These are phyloP conservation scores for Pyrenophora tritici-repentis DNA, from an alignment of 2,329 filamentous ascomycete species.

Conservation along the genomic window DNA sequence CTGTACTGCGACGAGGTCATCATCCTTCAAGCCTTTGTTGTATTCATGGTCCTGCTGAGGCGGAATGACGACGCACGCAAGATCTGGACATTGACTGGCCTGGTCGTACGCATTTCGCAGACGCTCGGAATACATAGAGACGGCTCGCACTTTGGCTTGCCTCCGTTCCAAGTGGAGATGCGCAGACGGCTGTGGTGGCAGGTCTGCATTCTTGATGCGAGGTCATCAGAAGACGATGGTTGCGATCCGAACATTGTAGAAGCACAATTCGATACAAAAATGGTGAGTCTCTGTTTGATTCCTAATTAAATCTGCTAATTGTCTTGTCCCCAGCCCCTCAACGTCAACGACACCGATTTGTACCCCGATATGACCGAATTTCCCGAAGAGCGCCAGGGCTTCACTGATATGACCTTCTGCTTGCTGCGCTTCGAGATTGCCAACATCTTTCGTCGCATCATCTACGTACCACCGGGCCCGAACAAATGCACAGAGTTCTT, in stretches of 20 bases:
- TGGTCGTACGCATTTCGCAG: conserved; percentile 63
- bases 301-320: conserved; percentile 5
- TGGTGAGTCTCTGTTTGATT: conserved; percentile 34
- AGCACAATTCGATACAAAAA: conserved; percentile 64
- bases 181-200: conserved; percentile 66
- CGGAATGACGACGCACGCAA: conserved; percentile 56
- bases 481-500: conserved; percentile 51
- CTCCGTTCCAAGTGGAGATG: conserved; percentile 66
- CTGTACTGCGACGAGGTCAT: conserved; percentile 65
- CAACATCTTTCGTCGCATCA: conserved; percentile 53
- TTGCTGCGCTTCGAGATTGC: conserved; percentile 60
- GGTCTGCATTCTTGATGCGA: conserved; percentile 62
- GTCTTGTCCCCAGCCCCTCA: conserved; percentile 50
- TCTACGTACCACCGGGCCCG: conserved; percentile 51
- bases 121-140: conserved; percentile 66
- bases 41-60: conserved; percentile 64
- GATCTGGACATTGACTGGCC: conserved; percentile 64
- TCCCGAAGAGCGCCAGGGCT: conserved; percentile 55
- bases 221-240: conserved; percentile 67
- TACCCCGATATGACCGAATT: conserved; percentile 55
- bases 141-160: conserved; percentile 59
- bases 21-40: conserved; percentile 65
- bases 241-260: conserved; percentile 64
- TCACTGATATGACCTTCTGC: conserved; percentile 63
- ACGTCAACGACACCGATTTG: conserved; percentile 61